Evolutionary conservation across 73 alveolate species (phyloP).

Genomic region (Paramecium sexaurelia): DNA sequence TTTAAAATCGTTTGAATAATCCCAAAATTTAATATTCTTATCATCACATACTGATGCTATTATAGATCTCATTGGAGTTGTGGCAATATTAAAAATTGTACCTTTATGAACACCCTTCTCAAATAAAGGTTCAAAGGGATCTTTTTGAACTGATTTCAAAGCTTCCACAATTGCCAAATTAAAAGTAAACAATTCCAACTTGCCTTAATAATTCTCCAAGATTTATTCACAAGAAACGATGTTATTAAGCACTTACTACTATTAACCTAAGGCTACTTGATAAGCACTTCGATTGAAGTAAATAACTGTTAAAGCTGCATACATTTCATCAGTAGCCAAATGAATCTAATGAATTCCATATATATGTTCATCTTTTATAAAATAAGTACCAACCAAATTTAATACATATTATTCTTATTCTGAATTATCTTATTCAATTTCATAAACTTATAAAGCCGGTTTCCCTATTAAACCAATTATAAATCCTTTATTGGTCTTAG

Average conservation of each 20-base stretch:
- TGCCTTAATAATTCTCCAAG: constrained; percentile 53
- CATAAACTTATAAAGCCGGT: constrained; percentile 39
- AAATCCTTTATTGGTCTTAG: constrained; percentile 31
- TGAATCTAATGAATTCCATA: constrained; percentile 49
- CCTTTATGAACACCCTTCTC: constrained; percentile 70
- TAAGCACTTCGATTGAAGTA: constrained; percentile 26
- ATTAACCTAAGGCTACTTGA: not conserved
- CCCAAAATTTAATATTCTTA: constrained; percentile 54
- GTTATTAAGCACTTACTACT: not conserved
- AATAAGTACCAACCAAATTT: constrained; percentile 44
- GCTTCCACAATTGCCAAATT: constrained; percentile 64
- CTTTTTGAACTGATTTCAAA: constrained; percentile 45
- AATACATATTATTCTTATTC: not conserved
- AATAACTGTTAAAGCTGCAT: constrained; percentile 60
- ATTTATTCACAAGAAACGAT: constrained; percentile 42
- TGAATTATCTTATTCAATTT: not conserved
- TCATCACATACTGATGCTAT: constrained; percentile 65
- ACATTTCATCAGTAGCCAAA: constrained; percentile 67
- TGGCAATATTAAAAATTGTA: constrained; percentile 43
- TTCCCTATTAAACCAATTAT: constrained; percentile 32
- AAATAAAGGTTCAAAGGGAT: constrained; percentile 64
- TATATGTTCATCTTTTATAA: constrained; percentile 52
- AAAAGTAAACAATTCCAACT: constrained; percentile 56
- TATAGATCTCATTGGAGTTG: constrained; percentile 60
- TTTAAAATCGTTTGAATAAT: constrained; percentile 57